Evolutionary conservation across 352 stramenopile genomes (phyloP).

Genomic region (Pythium vanterpoolii): DNA sequence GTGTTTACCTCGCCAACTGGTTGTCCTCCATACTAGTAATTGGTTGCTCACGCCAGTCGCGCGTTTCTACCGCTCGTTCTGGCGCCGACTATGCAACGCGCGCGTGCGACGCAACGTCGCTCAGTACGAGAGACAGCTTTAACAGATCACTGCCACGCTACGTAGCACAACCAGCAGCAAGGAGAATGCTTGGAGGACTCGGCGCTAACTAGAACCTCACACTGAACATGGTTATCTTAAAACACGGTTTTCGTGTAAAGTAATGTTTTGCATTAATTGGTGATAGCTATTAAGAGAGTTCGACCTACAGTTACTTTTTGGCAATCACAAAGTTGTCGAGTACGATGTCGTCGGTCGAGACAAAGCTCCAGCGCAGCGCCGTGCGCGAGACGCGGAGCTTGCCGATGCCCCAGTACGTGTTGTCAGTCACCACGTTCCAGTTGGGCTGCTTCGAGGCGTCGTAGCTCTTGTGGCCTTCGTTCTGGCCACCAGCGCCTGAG

Average conservation of each 20-base stretch:
- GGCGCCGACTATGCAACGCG: neutral
- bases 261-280: too few relatives aligned
- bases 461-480: constrained; percentile 21
- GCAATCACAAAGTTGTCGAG: constrained; percentile 3
- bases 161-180: neutral
- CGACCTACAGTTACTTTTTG: neutral
- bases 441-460: constrained; percentile 1
- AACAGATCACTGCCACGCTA: neutral
- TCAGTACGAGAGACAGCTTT: too few relatives aligned
- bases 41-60: neutral
- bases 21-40: neutral
- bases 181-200: neutral
- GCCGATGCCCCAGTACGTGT: constrained; percentile 32
- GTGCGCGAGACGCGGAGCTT: constrained; percentile 28
- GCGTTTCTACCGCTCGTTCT: neutral
- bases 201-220: too few relatives aligned
- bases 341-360: constrained; percentile 10
- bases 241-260: too few relatives aligned
- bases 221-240: too few relatives aligned
- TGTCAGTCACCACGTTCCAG: constrained; percentile 20
- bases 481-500: constrained; percentile 26
- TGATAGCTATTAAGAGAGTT: too few relatives aligned
- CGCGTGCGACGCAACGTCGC: constrained; percentile 4
- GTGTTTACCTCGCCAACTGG: neutral
- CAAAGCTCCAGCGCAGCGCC: constrained; percentile 20